A percentile compares a stretch with the other conserved stretches of the same genome.
phyloP scores from a whole-genome alignment of 176 grass and related monocot genomes.

The Canna indica region DNA sequence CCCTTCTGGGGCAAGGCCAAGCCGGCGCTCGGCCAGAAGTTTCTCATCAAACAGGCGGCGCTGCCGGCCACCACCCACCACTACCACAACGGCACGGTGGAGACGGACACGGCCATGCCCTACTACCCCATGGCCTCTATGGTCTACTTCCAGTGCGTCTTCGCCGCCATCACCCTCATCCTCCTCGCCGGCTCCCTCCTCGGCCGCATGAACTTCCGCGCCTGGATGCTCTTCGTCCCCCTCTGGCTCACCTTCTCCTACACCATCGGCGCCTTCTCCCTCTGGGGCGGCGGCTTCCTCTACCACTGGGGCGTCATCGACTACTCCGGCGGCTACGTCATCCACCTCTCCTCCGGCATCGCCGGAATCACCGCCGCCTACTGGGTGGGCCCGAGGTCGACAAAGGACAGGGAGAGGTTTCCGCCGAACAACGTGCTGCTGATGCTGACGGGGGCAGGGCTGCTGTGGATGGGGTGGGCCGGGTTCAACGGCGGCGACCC shows the following conservation, averaged over 20 bases:
- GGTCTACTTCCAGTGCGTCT: conserved; percentile 56
- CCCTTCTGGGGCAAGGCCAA: conserved; percentile 59
- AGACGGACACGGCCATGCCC: conserved; percentile 24
- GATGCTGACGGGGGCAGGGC: conserved; percentile 44
- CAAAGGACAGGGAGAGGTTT: conserved; percentile 43
- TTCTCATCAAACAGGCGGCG: conserved; percentile 30
- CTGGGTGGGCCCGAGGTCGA: conserved; percentile 54
- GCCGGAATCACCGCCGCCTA: conserved; percentile 53
- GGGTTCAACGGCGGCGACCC: conserved; percentile 61
- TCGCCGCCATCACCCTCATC: conserved; percentile 52
- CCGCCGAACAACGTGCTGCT: conserved; percentile 67
- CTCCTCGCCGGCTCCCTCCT: conserved; percentile 54
- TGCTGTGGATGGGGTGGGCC: conserved; percentile 71
- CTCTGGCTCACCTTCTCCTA: conserved; percentile 67
- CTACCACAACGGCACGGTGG: neutral
- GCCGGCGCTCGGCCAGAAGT: conserved; percentile 29
- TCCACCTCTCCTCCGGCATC: conserved; percentile 57
- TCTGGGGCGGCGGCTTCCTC: conserved; percentile 60
- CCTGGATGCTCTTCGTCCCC: conserved; percentile 64
- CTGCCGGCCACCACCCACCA: conserved; percentile 30
- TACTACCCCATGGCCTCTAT: conserved; percentile 48
- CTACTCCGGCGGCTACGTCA: conserved; percentile 62
- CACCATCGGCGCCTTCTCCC: conserved; percentile 46
- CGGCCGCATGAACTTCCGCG: conserved; percentile 58
- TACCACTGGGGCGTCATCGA: conserved; percentile 76